phyloP scores from a whole-genome alignment of 1,139 yeast species.

The Geotrichum klebahnii region DNA sequence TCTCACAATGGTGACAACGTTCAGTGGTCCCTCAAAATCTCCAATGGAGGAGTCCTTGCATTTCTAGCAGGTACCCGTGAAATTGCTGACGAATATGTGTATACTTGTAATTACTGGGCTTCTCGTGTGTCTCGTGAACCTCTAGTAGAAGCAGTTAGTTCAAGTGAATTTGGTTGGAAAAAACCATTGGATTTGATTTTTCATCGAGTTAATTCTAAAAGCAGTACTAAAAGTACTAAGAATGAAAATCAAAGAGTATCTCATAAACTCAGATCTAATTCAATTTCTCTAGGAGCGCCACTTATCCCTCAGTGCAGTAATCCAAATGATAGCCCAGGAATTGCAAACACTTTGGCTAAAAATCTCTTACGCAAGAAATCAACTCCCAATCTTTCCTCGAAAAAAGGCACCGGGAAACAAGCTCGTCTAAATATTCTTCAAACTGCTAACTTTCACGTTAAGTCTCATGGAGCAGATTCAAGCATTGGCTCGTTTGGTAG shows the following conservation, averaged over 20 bases:
- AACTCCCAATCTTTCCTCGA: neutral
- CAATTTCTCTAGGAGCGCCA: neutral
- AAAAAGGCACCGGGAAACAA: neutral
- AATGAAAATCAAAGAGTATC: neutral
- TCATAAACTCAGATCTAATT: neutral
- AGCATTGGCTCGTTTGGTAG: no score
- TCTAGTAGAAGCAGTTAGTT: constrained; percentile 55
- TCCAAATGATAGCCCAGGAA: neutral
- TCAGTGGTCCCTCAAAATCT: constrained; percentile 39
- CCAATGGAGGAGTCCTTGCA: constrained; percentile 36
- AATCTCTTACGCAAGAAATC: neutral
- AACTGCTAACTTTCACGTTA: neutral
- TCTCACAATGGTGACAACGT: constrained; percentile 24
- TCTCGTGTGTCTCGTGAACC: constrained; percentile 80
- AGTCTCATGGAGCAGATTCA: neutral
- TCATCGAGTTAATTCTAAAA: no score
- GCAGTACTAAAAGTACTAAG: neutral
- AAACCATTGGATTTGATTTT: constrained; percentile 30
- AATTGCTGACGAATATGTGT: constrained; percentile 66
- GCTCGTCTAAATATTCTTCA: neutral
- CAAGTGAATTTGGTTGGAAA: constrained; percentile 81
- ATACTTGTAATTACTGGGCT: constrained; percentile 88
- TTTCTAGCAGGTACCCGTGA: constrained; percentile 58
- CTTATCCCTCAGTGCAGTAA: neutral
- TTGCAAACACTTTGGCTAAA: neutral